A percentile compares a stretch with the other conserved stretches of the same genome.
phyloP scores from a whole-genome alignment of 495 filamentous ascomycete species.

The Aspergillus indologenus region DNA sequence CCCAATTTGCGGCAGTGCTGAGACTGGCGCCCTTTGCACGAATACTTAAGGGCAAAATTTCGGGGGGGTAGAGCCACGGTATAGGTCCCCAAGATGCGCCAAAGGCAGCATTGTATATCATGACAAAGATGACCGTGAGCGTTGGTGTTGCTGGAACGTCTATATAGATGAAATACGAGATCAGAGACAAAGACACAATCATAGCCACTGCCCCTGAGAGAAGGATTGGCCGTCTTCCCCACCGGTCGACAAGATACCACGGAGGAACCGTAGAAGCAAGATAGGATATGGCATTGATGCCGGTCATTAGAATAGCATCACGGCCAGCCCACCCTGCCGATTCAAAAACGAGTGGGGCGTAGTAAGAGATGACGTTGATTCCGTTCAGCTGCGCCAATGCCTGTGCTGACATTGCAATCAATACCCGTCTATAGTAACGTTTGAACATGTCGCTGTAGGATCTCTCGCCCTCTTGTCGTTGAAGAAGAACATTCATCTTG shows the following conservation, averaged over 20 bases:
- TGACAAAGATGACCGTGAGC: constrained; percentile 89
- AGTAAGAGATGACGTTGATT: constrained; percentile 99
- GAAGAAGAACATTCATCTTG: constrained; percentile 93
- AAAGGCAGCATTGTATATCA: constrained; percentile 98
- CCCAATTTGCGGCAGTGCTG: constrained; percentile 96
- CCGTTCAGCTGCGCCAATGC: constrained; percentile 94
- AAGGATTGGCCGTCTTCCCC: constrained; percentile 86
- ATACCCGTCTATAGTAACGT: constrained; percentile 84
- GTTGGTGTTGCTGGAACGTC: constrained; percentile 72
- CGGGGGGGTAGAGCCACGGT: constrained; percentile 96
- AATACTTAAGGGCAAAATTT: constrained; percentile 95
- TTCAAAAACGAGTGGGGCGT: constrained; percentile 94
- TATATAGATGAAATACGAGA: constrained; percentile 94
- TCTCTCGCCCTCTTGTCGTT: constrained; percentile 90
- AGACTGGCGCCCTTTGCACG: constrained; percentile 95
- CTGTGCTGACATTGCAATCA: constrained; percentile 99
- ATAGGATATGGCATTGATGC: constrained; percentile 92
- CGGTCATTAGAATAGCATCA: constrained; percentile 92
- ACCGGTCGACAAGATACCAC: constrained; percentile 94
- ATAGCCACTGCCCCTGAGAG: constrained; percentile 89
- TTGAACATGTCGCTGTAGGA: constrained; percentile 93
- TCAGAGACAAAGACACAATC: constrained; percentile 83
- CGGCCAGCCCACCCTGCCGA: constrained; percentile 91
- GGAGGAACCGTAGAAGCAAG: constrained; percentile 87
- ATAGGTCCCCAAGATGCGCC: constrained; percentile 99